These are phyloP conservation scores for Juglanconis oblonga DNA, from an alignment of 2,329 filamentous ascomycete species.

Conservation along the genomic window DNA sequence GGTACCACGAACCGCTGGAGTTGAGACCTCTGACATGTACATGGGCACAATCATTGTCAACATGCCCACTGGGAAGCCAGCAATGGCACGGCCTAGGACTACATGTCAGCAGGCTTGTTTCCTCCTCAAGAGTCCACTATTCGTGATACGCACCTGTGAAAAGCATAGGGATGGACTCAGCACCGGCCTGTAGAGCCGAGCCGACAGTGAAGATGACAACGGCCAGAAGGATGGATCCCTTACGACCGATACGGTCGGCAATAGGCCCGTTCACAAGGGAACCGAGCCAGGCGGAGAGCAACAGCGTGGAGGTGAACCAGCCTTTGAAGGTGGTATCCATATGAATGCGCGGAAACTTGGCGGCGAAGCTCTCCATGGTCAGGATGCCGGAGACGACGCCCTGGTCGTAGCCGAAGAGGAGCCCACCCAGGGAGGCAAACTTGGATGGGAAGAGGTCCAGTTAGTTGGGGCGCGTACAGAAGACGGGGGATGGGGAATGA, in stretches of 20 bases:
- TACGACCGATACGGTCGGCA: constrained; percentile 33
- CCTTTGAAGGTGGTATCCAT: constrained; percentile 45
- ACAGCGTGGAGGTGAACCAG: constrained; percentile 50
- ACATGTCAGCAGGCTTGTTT: constrained; percentile 24
- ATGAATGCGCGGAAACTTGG: constrained; percentile 32
- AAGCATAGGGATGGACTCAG: constrained; percentile 32
- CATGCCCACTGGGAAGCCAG: constrained; percentile 42
- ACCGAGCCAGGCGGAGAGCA: constrained; percentile 47
- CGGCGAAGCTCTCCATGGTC: constrained; percentile 42
- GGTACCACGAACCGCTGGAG: constrained; percentile 22
- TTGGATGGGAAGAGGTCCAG: constrained; percentile 6
- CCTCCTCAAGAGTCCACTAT: neutral
- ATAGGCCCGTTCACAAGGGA: constrained; percentile 42
- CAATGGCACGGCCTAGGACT: constrained; percentile 40
- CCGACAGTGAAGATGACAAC: constrained; percentile 38
- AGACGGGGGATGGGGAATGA: neutral
- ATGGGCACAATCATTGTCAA: constrained; percentile 31
- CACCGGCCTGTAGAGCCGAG: constrained; percentile 41
- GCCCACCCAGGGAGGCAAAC: constrained; percentile 36
- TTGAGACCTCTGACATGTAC: constrained; percentile 25
- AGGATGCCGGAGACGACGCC: constrained; percentile 46
- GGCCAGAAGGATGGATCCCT: constrained; percentile 33
- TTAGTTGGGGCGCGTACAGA: neutral
- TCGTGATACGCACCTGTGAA: constrained; percentile 1
- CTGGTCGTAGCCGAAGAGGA: constrained; percentile 49